Evolutionary conservation across 495 filamentous ascomycete genomes (phyloP).

Genomic region (Xylaria bambusicola): DNA sequence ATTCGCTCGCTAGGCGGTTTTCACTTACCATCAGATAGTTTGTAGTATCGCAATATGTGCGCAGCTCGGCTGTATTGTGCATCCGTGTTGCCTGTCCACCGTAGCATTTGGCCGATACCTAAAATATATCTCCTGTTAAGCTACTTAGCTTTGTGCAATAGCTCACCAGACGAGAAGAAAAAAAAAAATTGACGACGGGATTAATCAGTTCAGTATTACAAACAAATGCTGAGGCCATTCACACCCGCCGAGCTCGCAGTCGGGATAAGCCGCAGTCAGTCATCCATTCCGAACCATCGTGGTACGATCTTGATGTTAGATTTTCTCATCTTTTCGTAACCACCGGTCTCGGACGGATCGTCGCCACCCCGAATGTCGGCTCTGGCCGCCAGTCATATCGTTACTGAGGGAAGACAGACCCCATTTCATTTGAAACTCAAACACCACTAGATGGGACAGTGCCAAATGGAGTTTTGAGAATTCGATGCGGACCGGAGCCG

Average conservation of each 20-base stretch:
- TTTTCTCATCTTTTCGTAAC: not conserved
- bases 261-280: slow-evolving; percentile 6
- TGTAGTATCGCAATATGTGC: not conserved
- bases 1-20: not conserved
- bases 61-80: not conserved
- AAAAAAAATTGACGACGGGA: too few relatives aligned
- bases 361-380: slow-evolving; percentile 15
- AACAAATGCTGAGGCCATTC: too few relatives aligned
- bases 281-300: not conserved
- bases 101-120: not conserved
- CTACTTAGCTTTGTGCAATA: too few relatives aligned
- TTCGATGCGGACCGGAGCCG: slow-evolving; percentile 3
- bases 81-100: not conserved
- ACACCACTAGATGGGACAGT: not conserved
- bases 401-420: not conserved
- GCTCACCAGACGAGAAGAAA: too few relatives aligned
- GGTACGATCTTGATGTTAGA: slow-evolving; percentile 9
- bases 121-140: too few relatives aligned
- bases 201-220: too few relatives aligned
- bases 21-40: too few relatives aligned
- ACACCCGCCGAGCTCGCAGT: slow-evolving; percentile 4
- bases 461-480: too few relatives aligned
- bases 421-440: not conserved
- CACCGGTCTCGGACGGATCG: slow-evolving; percentile 16
- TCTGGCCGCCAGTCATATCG: slow-evolving; percentile 1